These are phyloP conservation scores for Cercospora brassicicola DNA, from an alignment of 2,329 filamentous ascomycete species.

Conservation along the genomic window DNA sequence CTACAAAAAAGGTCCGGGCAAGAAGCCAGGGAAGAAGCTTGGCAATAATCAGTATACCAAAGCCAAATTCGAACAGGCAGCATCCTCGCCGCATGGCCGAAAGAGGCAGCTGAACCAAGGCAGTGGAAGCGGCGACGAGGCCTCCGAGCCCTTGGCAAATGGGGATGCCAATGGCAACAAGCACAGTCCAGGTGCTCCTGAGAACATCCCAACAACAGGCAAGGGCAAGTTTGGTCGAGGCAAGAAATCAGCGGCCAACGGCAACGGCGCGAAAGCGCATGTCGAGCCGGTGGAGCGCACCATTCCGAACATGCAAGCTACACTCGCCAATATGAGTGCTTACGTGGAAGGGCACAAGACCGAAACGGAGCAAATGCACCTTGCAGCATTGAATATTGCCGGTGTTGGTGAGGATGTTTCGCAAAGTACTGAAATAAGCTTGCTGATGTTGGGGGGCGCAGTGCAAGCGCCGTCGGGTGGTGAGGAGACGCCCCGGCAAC, in stretches of 20 bases:
- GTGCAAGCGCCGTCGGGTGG: slow-evolving; percentile 9
- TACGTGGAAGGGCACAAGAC: slow-evolving; percentile 22
- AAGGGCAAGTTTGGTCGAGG: slow-evolving; percentile 36
- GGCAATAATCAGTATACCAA: slow-evolving; percentile 82
- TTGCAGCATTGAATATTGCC: background rate
- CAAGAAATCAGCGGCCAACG: slow-evolving; percentile 33
- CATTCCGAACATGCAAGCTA: slow-evolving; percentile 30
- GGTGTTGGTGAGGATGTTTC: slow-evolving; percentile 10
- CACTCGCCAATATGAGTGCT: slow-evolving; percentile 24
- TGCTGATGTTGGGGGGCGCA: slow-evolving; percentile 13
- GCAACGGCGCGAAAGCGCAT: slow-evolving; percentile 16
- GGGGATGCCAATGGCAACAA: slow-evolving; percentile 34
- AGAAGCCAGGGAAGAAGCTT: slow-evolving; percentile 55
- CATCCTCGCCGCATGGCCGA: slow-evolving; percentile 49
- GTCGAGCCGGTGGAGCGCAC: slow-evolving; percentile 27
- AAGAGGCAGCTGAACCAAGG: slow-evolving; percentile 29
- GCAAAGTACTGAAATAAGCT: slow-evolving; percentile 11
- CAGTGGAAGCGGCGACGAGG: slow-evolving; percentile 38
- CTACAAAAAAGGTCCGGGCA: slow-evolving; percentile 65
- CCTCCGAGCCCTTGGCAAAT: slow-evolving; percentile 43
- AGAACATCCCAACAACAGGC: slow-evolving; percentile 40
- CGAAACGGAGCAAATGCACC: slow-evolving; percentile 14
- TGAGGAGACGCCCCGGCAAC: background rate
- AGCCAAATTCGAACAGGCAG: slow-evolving; percentile 48
- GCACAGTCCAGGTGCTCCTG: slow-evolving; percentile 48